Evolutionary conservation across 495 filamentous ascomycete genomes (phyloP), one percentile per base, ranked within the genome.

Genomic region (Penicillium argentinense): DNA sequence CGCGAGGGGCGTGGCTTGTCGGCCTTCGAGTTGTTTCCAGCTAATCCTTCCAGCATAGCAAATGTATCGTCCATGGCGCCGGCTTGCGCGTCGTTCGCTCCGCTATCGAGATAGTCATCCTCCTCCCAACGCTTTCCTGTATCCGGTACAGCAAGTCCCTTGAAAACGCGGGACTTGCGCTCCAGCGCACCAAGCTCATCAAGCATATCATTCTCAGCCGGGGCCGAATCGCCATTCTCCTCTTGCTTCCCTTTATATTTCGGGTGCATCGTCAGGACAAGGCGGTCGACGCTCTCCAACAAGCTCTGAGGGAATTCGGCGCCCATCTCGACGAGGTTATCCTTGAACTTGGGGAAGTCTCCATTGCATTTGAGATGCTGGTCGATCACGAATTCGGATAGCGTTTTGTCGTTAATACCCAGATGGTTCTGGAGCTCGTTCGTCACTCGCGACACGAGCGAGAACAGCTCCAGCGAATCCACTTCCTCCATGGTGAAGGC

Each of bases 351-450:
- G 12, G 73, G 60, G 36, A 88, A 71, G 2, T 75, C 77, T 13
- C 67, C 69, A 39, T 49, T 54, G 71, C 83, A 89, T 82, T 91
- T 81, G 57, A 86, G 61, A 56, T 95, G 89, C 54, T 95, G 88
- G 49, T 84, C 88, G 54, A 98, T 96, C 45, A 97, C 79, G 63
- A 95, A 98, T 66, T 97, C 93, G 39, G 93, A 91, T 13, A 97
- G 75, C 1, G 89, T 96, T 71, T 95, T 96, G 63, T 98, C 92
- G 66, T 75, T 87, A 59, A 97, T 84, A 24, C 92, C 90, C 42
- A 98, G 69, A 69, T 98, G 88, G 68, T 98, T 98, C 54, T 90
- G 85, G 32, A 97, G 75, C 71, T 98, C 93, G 23, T 85, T 89
- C 26, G 89, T 96, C 55, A 98, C 89, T 67, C 92, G 95, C 34